phyloP scores from a whole-genome alignment of 306 rosid species.

The Elaeagnus macrophylla region DNA sequence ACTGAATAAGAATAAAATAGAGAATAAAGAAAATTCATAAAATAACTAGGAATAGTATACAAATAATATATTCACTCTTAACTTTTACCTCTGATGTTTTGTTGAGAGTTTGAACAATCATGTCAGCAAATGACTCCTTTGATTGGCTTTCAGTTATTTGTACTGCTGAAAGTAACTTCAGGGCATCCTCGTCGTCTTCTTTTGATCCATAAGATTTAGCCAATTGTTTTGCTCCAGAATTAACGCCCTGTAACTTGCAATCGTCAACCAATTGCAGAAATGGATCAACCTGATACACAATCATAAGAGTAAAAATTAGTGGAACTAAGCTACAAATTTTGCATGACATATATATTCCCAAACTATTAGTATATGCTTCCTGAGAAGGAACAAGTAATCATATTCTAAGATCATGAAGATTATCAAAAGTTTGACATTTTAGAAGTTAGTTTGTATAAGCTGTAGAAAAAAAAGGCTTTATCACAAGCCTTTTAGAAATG shows the following conservation, averaged over 20 bases:
- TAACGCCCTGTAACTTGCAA: conserved; percentile 44
- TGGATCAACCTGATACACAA: conserved; percentile 57
- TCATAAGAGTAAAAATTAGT: neutral
- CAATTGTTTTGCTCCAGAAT: conserved; percentile 20
- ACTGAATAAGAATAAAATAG: too few species aligned
- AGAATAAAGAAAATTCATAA: too few species aligned
- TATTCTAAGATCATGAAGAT: neutral
- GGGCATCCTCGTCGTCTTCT: conserved; percentile 63
- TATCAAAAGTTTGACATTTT: neutral
- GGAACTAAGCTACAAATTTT: conserved; percentile 7
- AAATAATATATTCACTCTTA: too few species aligned
- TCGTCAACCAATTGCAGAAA: conserved; percentile 61
- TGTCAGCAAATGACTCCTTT: conserved; percentile 39
- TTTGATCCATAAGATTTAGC: conserved; percentile 54
- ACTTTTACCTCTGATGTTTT: conserved; percentile 35
- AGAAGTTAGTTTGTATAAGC: conserved; percentile 5
- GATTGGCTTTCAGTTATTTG: conserved; percentile 26
- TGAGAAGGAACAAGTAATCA: neutral
- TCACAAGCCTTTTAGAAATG: neutral
- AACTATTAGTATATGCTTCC: neutral
- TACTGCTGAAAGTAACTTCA: conserved; percentile 34
- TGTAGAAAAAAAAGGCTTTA: neutral
- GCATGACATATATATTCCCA: neutral
- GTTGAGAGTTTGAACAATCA: conserved; percentile 43
- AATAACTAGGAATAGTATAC: too few species aligned